Conservation (phyloP, 2,329 filamentous ascomycete genomes). For the Calonectria hongkongensis region DNA sequence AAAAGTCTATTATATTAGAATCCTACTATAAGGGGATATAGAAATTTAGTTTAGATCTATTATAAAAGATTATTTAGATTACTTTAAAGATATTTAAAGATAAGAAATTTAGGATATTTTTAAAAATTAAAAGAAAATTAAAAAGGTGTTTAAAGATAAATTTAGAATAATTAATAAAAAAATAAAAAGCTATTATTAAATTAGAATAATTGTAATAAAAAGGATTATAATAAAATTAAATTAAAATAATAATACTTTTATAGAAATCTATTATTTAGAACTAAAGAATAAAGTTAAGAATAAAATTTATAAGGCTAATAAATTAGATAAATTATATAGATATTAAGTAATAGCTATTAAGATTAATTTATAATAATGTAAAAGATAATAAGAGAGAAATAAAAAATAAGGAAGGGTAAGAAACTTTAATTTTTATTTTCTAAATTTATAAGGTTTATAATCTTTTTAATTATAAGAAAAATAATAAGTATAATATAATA, state of each 20-base stretch:
- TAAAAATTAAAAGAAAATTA: neutral
- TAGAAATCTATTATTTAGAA: neutral
- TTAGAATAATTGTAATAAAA: neutral
- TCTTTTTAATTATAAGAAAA: no score
- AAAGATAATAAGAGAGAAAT: neutral
- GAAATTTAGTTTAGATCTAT: neutral
- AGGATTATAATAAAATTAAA: neutral
- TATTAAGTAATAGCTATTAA: constrained; percentile 10
- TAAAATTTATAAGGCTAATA: neutral
- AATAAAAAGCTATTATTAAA: neutral
- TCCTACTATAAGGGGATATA: neutral
- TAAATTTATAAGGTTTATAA: no score
- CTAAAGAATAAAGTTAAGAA: neutral
- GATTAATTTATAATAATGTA: no score
- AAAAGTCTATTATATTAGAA: neutral
- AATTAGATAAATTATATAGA: neutral
- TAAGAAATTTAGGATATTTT: neutral
- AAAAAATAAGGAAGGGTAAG: neutral
- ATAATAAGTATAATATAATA: no score
- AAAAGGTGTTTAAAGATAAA: neutral
- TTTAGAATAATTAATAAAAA: neutral
- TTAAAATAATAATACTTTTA: neutral
- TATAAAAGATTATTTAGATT: neutral
- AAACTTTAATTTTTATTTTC: no score
- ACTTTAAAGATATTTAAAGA: neutral